Evolutionary conservation across 768 basidiomycete species (phyloP).

Genomic region (Mrakia frigida): DNA sequence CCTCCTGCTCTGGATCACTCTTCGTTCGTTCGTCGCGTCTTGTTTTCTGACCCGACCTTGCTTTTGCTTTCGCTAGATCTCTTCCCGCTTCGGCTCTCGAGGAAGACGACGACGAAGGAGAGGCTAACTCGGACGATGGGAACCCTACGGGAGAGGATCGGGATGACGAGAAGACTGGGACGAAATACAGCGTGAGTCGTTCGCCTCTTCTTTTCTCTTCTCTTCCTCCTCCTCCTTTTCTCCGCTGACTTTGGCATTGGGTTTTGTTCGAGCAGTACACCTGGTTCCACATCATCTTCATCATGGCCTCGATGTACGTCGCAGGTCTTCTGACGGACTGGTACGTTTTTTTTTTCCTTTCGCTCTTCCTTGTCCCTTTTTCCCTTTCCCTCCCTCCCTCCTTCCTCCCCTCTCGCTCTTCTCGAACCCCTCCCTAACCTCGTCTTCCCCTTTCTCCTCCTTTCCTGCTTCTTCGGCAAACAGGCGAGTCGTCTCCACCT

Average conservation of each 20-base stretch:
- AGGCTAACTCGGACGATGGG: slow-evolving; percentile 55
- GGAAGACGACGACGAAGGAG: slow-evolving; percentile 51
- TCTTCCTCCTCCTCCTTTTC: not conserved
- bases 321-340: slow-evolving; percentile 96
- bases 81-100: slow-evolving; percentile 86
- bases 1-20: not conserved
- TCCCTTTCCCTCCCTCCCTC: no score
- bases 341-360: slow-evolving; percentile 51
- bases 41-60: no score
- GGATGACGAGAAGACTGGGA: slow-evolving; percentile 90
- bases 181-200: slow-evolving; percentile 77
- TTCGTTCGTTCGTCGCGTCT: no score
- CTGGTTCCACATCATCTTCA: slow-evolving; percentile 98
- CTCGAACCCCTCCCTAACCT: no score
- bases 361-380: not conserved
- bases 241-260: not conserved
- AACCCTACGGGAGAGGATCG: slow-evolving; percentile 61
- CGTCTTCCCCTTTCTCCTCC: no score
- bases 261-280: slow-evolving; percentile 61
- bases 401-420: not conserved
- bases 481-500: slow-evolving; percentile 34
- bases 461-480: no score
- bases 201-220: slow-evolving; percentile 10
- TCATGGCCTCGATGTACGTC: slow-evolving; percentile 94
- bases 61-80: slow-evolving; percentile 52